Evolutionary conservation across 2,329 filamentous ascomycete genomes (phyloP).

Genomic region (Microascus cirrosus): DNA sequence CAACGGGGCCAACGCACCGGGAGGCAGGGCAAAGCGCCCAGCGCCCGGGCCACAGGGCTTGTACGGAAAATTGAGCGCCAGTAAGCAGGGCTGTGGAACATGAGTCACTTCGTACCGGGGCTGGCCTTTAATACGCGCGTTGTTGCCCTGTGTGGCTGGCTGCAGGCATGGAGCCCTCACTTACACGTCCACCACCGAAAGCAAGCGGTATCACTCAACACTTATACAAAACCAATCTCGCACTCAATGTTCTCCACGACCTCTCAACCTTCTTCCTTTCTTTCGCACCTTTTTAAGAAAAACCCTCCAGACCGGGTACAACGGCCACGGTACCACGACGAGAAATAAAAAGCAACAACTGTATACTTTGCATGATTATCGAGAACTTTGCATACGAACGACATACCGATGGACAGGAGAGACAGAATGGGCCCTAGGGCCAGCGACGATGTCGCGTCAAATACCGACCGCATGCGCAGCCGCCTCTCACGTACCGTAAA

Average conservation of each 20-base stretch:
- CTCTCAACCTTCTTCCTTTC: not conserved
- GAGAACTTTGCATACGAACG: not conserved
- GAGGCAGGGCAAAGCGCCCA: not conserved
- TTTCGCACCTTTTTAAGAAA: not conserved
- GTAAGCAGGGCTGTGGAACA: not conserved
- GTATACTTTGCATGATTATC: not conserved
- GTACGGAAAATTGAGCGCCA: not conserved
- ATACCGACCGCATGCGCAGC: conserved; percentile 2
- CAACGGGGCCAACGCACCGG: not conserved
- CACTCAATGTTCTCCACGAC: not conserved
- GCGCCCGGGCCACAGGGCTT: not conserved
- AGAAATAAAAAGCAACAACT: not conserved
- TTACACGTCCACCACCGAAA: not conserved
- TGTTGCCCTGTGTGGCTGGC: not conserved
- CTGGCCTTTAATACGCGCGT: not conserved
- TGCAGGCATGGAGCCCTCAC: not conserved
- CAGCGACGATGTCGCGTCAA: not conserved
- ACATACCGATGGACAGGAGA: not conserved
- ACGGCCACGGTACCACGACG: not conserved
- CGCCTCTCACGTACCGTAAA: not conserved
- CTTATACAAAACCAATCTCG: not conserved
- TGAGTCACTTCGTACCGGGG: not conserved
- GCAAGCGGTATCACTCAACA: not conserved
- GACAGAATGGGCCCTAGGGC: not conserved
- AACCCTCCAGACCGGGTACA: not conserved